Conservation (phyloP, 2,329 filamentous ascomycete genomes). For the Pestalotiopsis fici region DNA sequence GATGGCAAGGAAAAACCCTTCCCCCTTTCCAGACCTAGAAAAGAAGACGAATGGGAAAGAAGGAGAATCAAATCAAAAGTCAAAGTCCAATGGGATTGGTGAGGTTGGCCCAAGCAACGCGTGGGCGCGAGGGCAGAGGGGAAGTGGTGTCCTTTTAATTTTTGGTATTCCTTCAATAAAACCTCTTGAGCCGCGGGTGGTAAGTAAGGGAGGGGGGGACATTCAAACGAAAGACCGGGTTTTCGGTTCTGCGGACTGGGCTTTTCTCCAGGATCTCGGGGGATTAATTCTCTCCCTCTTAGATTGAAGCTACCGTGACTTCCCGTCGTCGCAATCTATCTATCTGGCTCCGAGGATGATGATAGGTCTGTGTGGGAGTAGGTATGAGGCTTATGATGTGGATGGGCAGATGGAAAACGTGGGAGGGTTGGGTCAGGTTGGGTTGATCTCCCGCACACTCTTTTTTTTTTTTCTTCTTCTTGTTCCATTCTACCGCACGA, state of each 20-base stretch:
- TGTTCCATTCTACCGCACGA: no score
- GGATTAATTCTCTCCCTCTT: neutral
- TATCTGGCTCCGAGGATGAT: neutral
- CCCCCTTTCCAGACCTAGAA: neutral
- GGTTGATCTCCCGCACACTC: neutral
- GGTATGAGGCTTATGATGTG: neutral
- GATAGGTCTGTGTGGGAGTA: neutral
- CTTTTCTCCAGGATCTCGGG: no score
- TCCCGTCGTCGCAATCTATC: neutral
- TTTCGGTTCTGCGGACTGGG: neutral
- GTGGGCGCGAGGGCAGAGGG: neutral
- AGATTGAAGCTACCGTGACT: neutral
- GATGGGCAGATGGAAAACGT: neutral
- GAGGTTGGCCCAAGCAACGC: neutral
- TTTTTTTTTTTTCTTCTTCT: no score
- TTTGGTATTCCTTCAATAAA: neutral
- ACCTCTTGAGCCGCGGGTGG: neutral
- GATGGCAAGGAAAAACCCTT: neutral
- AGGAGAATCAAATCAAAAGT: neutral
- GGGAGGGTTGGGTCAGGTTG: neutral
- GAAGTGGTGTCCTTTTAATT: neutral
- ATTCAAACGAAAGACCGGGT: neutral
- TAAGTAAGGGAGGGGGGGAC: neutral
- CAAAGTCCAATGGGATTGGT: neutral
- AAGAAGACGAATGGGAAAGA: no score